Conservation (phyloP, 2,329 filamentous ascomycete genomes). For the Fusarium pseudograminearum region DNA sequence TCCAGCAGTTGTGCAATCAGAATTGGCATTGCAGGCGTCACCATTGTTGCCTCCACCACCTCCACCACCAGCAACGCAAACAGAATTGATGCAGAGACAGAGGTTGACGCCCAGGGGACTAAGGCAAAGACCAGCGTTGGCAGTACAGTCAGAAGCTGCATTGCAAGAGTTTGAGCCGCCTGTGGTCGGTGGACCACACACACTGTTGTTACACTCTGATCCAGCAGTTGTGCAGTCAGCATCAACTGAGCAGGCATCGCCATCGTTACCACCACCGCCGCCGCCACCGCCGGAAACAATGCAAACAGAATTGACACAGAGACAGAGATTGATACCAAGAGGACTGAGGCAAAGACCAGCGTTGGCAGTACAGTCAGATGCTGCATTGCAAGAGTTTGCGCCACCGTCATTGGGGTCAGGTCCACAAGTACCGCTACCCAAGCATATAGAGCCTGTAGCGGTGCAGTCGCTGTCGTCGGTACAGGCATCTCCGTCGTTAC, state of each 20-base stretch:
- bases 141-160: fast-evolving
- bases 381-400: background rate
- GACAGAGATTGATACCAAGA: background rate
- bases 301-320: background rate
- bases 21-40: background rate
- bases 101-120: background rate
- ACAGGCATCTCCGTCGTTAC: no score
- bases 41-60: no score
- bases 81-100: background rate
- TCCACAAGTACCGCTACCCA: fast-evolving
- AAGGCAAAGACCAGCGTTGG: background rate
- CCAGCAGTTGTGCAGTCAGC: background rate
- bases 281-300: background rate
- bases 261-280: no score
- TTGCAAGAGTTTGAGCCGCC: background rate
- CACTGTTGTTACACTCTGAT: background rate
- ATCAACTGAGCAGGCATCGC: fast-evolving
- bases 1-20: background rate
- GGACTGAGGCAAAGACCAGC: background rate
- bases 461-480: background rate
- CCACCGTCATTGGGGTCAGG: fast-evolving
- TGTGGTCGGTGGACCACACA: background rate
- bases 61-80: background rate
- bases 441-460: no score
- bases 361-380: background rate